These are phyloP conservation scores for Groenewaldozyma salmanticensis DNA, from an alignment of 805 yeast species.

Conservation along the genomic window DNA sequence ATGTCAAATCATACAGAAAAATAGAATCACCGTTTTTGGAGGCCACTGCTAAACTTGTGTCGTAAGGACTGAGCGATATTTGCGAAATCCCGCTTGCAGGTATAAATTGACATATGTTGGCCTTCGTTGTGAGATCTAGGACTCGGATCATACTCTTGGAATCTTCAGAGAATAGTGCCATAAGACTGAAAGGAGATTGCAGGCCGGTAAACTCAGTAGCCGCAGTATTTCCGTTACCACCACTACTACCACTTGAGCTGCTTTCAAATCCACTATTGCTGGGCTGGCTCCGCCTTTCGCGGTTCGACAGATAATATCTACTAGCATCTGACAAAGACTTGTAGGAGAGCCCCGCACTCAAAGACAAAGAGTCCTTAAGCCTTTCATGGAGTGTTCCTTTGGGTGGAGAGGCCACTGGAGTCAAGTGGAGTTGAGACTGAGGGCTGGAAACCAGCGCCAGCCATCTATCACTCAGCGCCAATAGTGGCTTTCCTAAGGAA, in stretches of 20 bases:
- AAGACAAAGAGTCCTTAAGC: constrained; percentile 39
- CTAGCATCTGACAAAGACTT: constrained; percentile 41
- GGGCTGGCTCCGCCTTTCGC: not conserved
- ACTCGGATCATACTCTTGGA: constrained; percentile 31
- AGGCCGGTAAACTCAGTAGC: not conserved
- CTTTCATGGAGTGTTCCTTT: constrained; percentile 39
- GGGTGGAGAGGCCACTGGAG: constrained; percentile 39
- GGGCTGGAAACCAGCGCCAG: constrained; percentile 37
- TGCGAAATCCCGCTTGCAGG: constrained; percentile 56
- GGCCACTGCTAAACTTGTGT: constrained; percentile 44
- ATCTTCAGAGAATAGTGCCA: constrained; percentile 19
- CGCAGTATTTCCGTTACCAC: constrained; percentile 3
- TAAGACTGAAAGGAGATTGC: constrained; percentile 2
- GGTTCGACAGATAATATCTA: constrained; percentile 16
- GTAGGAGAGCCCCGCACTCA: constrained; percentile 41
- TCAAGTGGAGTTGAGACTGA: constrained; percentile 24
- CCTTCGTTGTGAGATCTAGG: constrained; percentile 37
- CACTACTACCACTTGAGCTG: not conserved
- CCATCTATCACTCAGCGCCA: constrained; percentile 43
- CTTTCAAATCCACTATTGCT: too few species aligned
- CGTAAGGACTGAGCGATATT: constrained; percentile 53
- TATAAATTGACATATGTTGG: constrained; percentile 35
- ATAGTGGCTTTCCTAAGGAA: constrained; percentile 33
- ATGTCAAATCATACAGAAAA: constrained; percentile 54
- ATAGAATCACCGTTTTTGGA: constrained; percentile 52